phyloP scores from a whole-genome alignment of 306 rosid species.

The Glycyrrhiza uralensis region DNA sequence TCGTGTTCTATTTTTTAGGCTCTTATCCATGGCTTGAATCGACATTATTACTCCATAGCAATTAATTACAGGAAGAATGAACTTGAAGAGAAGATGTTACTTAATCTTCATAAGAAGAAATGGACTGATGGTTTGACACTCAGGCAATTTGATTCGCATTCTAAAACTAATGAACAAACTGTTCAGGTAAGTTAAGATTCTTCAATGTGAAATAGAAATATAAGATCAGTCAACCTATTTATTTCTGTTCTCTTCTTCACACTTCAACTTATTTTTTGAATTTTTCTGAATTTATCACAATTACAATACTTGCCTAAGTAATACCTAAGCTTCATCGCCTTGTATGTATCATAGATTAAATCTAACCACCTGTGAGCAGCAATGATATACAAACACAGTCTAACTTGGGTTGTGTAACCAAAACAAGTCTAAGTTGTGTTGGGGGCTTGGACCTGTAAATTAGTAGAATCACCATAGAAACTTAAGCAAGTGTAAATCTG shows the following conservation, averaged over 20 bases:
- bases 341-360: not conserved
- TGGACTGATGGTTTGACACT: conserved; percentile 96
- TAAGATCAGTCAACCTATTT: not conserved
- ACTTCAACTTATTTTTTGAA: not conserved
- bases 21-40: conserved; percentile 86
- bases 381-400: no score
- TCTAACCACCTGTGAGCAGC: not conserved
- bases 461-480: not conserved
- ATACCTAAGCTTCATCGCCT: not conserved
- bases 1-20: conserved; percentile 56
- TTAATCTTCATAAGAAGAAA: conserved; percentile 93
- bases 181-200: conserved; percentile 60
- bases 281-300: not conserved
- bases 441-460: not conserved
- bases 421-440: no score
- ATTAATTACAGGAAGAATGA: conserved; percentile 94
- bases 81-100: conserved; percentile 92
- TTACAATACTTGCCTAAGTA: not conserved
- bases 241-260: not conserved
- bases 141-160: conserved; percentile 72
- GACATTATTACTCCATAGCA: conserved; percentile 93
- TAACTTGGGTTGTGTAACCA: no score
- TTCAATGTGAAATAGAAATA: not conserved
- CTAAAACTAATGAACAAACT: conserved; percentile 92
- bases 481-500: not conserved